phyloP scores from a whole-genome alignment of 2,329 filamentous ascomycete species.

The Reticulascus tulasneorum region DNA sequence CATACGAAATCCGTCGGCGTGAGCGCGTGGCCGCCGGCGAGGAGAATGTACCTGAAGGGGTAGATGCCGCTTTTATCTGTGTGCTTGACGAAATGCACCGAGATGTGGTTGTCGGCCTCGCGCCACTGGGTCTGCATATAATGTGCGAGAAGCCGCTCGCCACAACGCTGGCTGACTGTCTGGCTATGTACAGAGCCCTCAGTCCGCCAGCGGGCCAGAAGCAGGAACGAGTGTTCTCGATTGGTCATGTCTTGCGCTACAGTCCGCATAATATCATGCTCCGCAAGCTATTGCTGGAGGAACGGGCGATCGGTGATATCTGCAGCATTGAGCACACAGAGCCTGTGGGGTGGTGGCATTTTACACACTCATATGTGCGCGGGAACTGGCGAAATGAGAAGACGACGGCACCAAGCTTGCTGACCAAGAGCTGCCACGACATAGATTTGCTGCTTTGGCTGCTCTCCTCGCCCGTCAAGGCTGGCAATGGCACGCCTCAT shows the following conservation, averaged over 20 bases:
- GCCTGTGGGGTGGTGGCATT: constrained; percentile 96
- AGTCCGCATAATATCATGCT: constrained; percentile 88
- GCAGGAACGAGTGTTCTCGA: constrained; percentile 64
- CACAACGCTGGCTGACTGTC: constrained; percentile 71
- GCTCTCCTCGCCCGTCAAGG: constrained; percentile 65
- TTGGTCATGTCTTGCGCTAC: constrained; percentile 91
- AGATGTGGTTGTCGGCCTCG: constrained; percentile 72
- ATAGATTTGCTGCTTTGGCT: constrained; percentile 92
- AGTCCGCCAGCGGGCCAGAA: constrained; percentile 20
- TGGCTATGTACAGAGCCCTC: constrained; percentile 65
- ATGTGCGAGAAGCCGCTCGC: constrained; percentile 96
- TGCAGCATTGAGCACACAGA: constrained; percentile 88
- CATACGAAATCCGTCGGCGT: constrained; percentile 64
- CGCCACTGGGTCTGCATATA: constrained; percentile 69
- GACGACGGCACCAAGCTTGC: constrained; percentile 71
- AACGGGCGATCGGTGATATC: constrained; percentile 77
- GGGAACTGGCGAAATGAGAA: constrained; percentile 90
- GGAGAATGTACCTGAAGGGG: constrained; percentile 41
- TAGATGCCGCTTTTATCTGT: constrained; percentile 60
- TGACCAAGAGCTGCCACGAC: constrained; percentile 96
- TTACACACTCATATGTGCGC: constrained; percentile 82
- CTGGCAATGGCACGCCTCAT: constrained; percentile 53
- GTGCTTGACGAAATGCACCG: constrained; percentile 87
- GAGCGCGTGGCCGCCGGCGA: constrained; percentile 46
- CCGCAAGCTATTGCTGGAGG: constrained; percentile 69